phyloP scores from a whole-genome alignment of 108 stramenopile genomes.

The Nitzschia palea region DNA sequence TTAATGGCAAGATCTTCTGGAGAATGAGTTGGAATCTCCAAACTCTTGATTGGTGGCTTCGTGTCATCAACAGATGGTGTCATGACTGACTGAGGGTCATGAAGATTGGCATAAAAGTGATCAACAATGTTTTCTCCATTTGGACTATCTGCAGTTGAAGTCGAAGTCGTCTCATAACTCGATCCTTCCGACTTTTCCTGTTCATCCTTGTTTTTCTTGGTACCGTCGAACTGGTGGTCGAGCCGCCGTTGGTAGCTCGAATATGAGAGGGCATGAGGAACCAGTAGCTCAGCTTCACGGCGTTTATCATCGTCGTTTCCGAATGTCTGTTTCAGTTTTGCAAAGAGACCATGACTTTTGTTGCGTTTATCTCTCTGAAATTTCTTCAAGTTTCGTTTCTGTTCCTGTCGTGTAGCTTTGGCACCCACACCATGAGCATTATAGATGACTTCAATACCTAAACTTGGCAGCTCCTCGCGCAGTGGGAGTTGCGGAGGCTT shows the following conservation, averaged over 20 bases:
- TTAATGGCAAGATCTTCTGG: conserved; percentile 20
- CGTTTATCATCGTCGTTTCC: conserved; percentile 9
- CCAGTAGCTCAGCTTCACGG: conserved; percentile 7
- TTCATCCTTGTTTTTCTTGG: neutral
- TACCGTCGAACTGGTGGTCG: neutral
- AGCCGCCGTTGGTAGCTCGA: conserved; percentile 6
- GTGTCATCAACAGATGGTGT: neutral
- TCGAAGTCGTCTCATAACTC: neutral
- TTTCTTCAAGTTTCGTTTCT: conserved; percentile 12
- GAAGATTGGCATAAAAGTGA: too few species aligned
- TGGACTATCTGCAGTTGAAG: too few species aligned
- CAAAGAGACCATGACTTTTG: conserved; percentile 13
- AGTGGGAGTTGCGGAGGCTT: conserved; percentile 59
- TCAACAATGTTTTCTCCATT: too few species aligned
- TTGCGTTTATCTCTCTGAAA: conserved; percentile 16
- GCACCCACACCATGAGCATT: conserved; percentile 44
- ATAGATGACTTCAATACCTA: conserved; percentile 64
- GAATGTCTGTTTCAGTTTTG: neutral
- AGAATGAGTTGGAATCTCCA: conserved; percentile 1
- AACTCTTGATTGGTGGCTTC: conserved; percentile 15
- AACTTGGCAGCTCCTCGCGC: conserved; percentile 57
- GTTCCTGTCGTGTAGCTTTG: conserved; percentile 25
- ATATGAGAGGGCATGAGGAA: conserved; percentile 16
- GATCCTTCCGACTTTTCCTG: neutral
- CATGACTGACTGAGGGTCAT: neutral